phyloP scores from a whole-genome alignment of 1,139 yeast genomes.

The Yamadazyma friedrichii region DNA sequence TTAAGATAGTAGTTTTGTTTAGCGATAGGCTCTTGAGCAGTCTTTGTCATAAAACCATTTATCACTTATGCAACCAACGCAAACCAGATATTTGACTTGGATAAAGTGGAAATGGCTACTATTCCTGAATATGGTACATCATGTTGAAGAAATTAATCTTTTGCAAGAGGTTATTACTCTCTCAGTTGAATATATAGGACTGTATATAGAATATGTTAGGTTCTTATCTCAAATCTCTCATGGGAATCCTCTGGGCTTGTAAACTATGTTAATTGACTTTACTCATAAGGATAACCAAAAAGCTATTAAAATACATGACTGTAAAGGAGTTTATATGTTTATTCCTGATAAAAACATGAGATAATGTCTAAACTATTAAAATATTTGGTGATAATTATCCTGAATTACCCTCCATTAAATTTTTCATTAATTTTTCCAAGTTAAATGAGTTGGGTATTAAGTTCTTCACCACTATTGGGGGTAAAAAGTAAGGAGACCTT shows the following conservation, averaged over 20 bases:
- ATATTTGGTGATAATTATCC: conserved; percentile 82
- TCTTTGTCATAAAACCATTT: too few relatives aligned
- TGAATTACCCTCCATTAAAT: conserved; percentile 69
- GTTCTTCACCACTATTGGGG: conserved; percentile 48
- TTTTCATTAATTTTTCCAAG: conserved; percentile 78
- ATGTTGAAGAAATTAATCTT: conserved; percentile 22
- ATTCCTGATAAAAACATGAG: conserved; percentile 70
- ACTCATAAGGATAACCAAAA: conserved; percentile 45
- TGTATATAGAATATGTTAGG: too few relatives aligned
- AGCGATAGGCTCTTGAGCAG: too few relatives aligned
- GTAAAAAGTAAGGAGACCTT: conserved; percentile 69
- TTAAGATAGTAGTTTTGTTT: too few relatives aligned
- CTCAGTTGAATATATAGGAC: conserved; percentile 17
- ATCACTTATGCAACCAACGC: too few relatives aligned
- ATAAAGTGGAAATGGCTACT: conserved; percentile 16
- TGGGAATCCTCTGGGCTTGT: too few relatives aligned
- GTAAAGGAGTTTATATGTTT: conserved; percentile 73
- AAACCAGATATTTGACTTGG: conserved; percentile 26
- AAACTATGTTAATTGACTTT: conserved; percentile 63
- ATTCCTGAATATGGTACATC: conserved; percentile 31
- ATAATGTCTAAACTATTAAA: conserved; percentile 63
- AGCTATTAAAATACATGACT: conserved; percentile 86
- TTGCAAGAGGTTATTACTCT: conserved; percentile 12
- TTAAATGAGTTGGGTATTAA: conserved; percentile 77
- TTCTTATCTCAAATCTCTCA: too few relatives aligned